phyloP scores from a whole-genome alignment of 306 rosid species.

The Sicyos baderoa region DNA sequence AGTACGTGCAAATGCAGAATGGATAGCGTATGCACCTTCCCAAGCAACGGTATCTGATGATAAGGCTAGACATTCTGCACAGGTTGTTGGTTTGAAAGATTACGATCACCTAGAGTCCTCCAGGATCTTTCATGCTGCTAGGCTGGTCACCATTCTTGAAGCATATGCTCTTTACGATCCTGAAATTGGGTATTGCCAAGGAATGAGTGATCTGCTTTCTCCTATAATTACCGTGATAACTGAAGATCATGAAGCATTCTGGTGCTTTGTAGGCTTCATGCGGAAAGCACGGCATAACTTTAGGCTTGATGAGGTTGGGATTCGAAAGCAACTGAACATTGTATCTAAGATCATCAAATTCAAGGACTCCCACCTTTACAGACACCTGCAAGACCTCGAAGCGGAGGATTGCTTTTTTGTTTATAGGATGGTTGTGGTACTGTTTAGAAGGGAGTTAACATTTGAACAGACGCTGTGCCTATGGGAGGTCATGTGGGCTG shows the following conservation, averaged over 20 bases:
- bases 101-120: constrained; percentile 74
- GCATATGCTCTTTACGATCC: constrained; percentile 92
- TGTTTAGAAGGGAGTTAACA: constrained; percentile 90
- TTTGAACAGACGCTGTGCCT: constrained; percentile 92
- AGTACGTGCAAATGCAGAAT: constrained; percentile 78
- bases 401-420: constrained; percentile 99
- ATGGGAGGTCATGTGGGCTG: constrained; percentile 99
- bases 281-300: constrained; percentile 96
- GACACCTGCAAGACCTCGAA: constrained; percentile 89
- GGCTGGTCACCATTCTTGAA: constrained; percentile 92
- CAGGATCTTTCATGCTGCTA: constrained; percentile 83
- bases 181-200: constrained; percentile 99
- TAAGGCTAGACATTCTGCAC: constrained; percentile 61
- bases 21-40: constrained; percentile 63
- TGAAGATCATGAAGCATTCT: constrained; percentile 94
- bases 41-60: constrained; percentile 56
- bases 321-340: constrained; percentile 74
- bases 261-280: constrained; percentile 99
- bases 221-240: constrained; percentile 72
- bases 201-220: constrained; percentile 96
- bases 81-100: constrained; percentile 93
- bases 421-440: constrained; percentile 96
- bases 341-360: constrained; percentile 79
- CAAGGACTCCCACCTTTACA: constrained; percentile 80
- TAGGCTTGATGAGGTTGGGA: constrained; percentile 96